phyloP scores from a whole-genome alignment of 371 early-diverging fungal genomes.

The Apophysomyces sp. region DNA sequence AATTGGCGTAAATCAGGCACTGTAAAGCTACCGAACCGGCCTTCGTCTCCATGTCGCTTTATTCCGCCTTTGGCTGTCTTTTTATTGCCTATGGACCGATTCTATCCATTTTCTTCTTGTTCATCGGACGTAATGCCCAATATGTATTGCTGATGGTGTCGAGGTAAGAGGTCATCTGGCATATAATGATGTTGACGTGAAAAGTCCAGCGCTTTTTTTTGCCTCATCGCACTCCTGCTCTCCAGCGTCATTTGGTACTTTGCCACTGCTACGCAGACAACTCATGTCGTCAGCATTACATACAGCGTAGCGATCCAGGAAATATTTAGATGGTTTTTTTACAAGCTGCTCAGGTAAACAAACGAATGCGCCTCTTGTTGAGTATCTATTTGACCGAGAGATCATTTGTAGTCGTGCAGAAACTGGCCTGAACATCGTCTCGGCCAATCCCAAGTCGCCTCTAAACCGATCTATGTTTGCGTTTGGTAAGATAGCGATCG shows the following conservation, averaged over 20 bases:
- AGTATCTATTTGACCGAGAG: not conserved
- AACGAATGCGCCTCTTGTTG: not conserved
- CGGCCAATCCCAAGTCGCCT: conserved; percentile 55
- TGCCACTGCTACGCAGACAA: conserved; percentile 29
- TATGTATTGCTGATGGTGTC: conserved; percentile 69
- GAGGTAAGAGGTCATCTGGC: conserved; percentile 43
- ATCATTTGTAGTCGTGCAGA: conserved; percentile 50
- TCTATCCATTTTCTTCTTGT: conserved; percentile 67
- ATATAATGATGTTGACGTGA: not conserved
- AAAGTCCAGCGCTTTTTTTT: conserved; percentile 71
- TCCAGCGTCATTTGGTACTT: conserved; percentile 74
- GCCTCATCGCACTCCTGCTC: conserved; percentile 66
- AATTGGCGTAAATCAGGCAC: no score
- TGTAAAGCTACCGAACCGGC: no score
- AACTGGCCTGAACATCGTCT: conserved; percentile 53
- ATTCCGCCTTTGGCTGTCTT: conserved; percentile 71
- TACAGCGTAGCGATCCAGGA: conserved; percentile 69
- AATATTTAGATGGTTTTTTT: conserved; percentile 63
- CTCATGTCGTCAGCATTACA: conserved; percentile 47
- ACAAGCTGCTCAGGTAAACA: conserved; percentile 43
- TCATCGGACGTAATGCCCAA: conserved; percentile 67
- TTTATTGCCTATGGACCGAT: conserved; percentile 78
- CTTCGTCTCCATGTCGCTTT: conserved; percentile 48
- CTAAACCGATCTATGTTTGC: conserved; percentile 62
- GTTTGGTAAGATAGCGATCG: conserved; percentile 42